phyloP scores from a whole-genome alignment of 441 rosid species.

The Pelargonium citronellum region DNA sequence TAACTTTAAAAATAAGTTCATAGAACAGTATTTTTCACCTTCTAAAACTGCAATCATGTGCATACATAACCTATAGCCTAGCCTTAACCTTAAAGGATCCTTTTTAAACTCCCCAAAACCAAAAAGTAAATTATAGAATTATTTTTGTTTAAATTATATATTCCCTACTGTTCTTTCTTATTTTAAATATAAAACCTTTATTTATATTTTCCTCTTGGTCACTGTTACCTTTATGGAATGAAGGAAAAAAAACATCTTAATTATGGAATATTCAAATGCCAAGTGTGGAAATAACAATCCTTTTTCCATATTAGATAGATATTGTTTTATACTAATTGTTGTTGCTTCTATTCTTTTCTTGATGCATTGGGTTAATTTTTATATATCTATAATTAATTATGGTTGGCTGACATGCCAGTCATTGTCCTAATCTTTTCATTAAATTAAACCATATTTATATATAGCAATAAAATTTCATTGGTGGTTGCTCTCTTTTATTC shows the following conservation, averaged over 20 bases:
- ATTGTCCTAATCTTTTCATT: slow-evolving; percentile 33
- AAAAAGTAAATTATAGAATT: neutral
- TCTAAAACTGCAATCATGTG: slow-evolving; percentile 19
- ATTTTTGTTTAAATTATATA: slow-evolving; percentile 18
- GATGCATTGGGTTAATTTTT: slow-evolving; percentile 15
- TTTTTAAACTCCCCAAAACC: neutral
- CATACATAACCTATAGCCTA: slow-evolving; percentile 22
- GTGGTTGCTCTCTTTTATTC: slow-evolving; percentile 10
- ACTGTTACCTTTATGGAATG: neutral
- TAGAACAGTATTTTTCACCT: neutral
- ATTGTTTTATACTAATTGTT: neutral
- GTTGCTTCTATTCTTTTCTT: slow-evolving; percentile 11
- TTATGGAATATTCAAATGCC: neutral
- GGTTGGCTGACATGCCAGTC: slow-evolving; percentile 42
- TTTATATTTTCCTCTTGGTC: neutral
- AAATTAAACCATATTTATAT: slow-evolving; percentile 13
- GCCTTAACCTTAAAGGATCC: neutral
- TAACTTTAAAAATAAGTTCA: neutral
- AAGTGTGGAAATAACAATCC: neutral
- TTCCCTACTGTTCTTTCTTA: neutral
- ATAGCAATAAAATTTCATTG: slow-evolving; percentile 12
- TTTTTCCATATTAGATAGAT: neutral
- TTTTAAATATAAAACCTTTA: no score
- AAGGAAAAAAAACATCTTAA: neutral
- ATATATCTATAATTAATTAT: slow-evolving; percentile 5